Evolutionary conservation across 2,329 filamentous ascomycete genomes (phyloP).

Genomic region (Daldinia eschscholtzii): DNA sequence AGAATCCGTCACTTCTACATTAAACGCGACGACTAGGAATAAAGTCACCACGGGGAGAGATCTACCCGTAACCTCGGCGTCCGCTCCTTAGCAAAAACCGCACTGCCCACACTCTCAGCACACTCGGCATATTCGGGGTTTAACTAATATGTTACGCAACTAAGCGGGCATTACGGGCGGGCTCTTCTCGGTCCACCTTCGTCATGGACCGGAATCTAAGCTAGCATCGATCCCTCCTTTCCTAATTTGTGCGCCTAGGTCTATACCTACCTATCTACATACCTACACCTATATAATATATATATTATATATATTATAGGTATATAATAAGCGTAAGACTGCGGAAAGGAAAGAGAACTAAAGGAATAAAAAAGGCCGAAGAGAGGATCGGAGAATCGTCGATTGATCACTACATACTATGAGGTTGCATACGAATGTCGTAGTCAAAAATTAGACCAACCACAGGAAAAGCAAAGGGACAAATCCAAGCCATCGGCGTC

Average conservation of each 20-base stretch:
- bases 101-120: not conserved
- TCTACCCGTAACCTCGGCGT: not conserved
- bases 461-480: not conserved
- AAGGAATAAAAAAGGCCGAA: not conserved
- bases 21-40: not conserved
- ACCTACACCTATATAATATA: too few relatives aligned
- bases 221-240: not conserved
- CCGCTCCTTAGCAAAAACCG: not conserved
- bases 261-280: not conserved
- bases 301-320: not conserved
- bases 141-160: not conserved
- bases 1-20: not conserved
- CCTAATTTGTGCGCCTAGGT: not conserved
- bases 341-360: not conserved
- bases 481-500: constrained; percentile 16
- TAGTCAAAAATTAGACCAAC: constrained; percentile 13
- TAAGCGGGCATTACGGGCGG: not conserved
- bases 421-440: not conserved
- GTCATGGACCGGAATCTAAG: not conserved
- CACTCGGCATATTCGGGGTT: constrained; percentile 2
- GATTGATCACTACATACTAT: not conserved
- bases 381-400: constrained; percentile 9
- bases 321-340: not conserved
- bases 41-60: not conserved
- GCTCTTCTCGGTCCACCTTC: constrained; percentile 6